phyloP scores from a whole-genome alignment of 148 eudicot genomes.

The Agrostemma githago region DNA sequence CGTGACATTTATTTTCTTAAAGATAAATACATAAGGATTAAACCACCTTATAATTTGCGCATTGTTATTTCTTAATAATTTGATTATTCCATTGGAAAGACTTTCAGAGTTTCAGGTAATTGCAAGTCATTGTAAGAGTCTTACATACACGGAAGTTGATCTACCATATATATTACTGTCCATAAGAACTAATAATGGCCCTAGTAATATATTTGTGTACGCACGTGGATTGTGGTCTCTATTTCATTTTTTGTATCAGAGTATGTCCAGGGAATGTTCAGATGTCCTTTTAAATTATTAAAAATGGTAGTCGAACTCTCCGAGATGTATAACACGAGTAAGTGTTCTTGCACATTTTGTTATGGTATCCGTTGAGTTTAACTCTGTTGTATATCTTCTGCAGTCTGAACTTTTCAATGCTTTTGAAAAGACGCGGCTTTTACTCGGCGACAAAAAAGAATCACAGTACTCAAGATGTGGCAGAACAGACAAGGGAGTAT shows the following conservation, averaged over 20 bases:
- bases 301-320: neutral
- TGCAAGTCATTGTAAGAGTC: too few relatives aligned
- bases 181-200: neutral
- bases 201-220: slow-evolving; percentile 1
- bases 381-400: slow-evolving; percentile 23
- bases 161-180: too few relatives aligned
- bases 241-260: neutral
- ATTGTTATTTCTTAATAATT: too few relatives aligned
- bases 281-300: neutral
- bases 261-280: neutral
- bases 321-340: neutral
- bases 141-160: too few relatives aligned
- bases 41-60: too few relatives aligned
- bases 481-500: slow-evolving; percentile 97
- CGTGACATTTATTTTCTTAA: too few relatives aligned
- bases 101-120: too few relatives aligned
- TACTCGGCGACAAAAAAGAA: slow-evolving; percentile 60
- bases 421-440: slow-evolving; percentile 61
- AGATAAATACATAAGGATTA: too few relatives aligned
- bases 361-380: slow-evolving; percentile 8
- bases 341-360: neutral
- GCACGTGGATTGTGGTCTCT: neutral
- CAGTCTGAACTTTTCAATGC: slow-evolving; percentile 92
- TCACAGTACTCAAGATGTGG: slow-evolving; percentile 87
- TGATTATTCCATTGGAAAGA: too few relatives aligned